Percentiles rank a stretch among this genome's conserved stretches.
Conservation (phyloP, 495 filamentous ascomycete species). For the Penicillium goetzii region DNA sequence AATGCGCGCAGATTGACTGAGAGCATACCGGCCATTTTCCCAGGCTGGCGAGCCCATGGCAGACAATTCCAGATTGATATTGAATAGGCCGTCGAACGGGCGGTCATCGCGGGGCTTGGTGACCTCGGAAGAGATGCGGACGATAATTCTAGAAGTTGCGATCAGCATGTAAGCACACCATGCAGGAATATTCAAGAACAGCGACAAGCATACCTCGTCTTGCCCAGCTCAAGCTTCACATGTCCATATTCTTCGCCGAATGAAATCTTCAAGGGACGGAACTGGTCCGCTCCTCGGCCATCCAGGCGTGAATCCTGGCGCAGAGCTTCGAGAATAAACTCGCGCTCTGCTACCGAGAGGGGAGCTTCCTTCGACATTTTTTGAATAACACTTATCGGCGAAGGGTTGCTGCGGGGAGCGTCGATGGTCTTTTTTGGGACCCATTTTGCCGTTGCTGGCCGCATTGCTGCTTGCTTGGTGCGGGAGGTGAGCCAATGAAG, state of each 20-base stretch:
- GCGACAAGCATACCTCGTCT: conserved; percentile 68
- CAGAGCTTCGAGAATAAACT: conserved; percentile 76
- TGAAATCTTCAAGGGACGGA: conserved; percentile 72
- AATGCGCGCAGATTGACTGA: neutral
- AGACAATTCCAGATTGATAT: conserved; percentile 83
- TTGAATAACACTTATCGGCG: conserved; percentile 18
- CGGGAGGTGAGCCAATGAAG: conserved; percentile 11
- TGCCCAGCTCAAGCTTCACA: conserved; percentile 85
- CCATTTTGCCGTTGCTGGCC: conserved; percentile 31
- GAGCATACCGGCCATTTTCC: conserved; percentile 74
- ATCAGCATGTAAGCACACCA: conserved; percentile 12
- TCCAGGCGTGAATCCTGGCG: conserved; percentile 79
- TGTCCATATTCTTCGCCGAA: conserved; percentile 93
- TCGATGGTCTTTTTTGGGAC: conserved; percentile 30
- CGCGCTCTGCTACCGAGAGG: conserved; percentile 76
- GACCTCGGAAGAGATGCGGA: conserved; percentile 85
- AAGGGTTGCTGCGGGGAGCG: conserved; percentile 24
- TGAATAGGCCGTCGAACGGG: conserved; percentile 93
- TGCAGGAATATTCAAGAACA: neutral
- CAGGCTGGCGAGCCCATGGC: conserved; percentile 93
- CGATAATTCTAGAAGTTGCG: conserved; percentile 64
- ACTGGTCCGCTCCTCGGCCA: conserved; percentile 76
- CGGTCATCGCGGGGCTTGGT: conserved; percentile 82
- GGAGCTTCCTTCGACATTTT: conserved; percentile 88
- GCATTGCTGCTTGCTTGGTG: conserved; percentile 26